Evolutionary conservation across 371 early-diverging fungal species (phyloP), one percentile per base, ranked within the genome.

Genomic region (Mycotypha africana): DNA sequence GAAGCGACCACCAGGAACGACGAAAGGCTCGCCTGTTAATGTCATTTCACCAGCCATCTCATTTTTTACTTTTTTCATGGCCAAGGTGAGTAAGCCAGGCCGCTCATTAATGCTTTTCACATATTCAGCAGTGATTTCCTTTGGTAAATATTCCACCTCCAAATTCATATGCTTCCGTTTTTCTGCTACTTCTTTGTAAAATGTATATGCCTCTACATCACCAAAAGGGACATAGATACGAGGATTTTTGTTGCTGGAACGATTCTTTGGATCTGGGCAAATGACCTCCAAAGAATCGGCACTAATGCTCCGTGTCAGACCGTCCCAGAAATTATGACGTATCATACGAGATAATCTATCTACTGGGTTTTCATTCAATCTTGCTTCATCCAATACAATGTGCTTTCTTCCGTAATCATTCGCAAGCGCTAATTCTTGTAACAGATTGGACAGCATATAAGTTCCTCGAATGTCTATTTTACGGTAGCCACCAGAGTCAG

Each of bases 1-100:
- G 72, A 97, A 98, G 1, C 98, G 78, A 4, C 98, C 98, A 26
- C 98, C 98, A 1, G 97, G 98, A 0, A 98, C 97, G 7, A 94
- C 91, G 62, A 96, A 98, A 1, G 94, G 94, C 12, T 88, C 85
- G 4, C 95, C 95, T 10, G 67, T 65, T 40, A 83, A 59, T 1
- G 63, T 54, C n/a, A 60, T 54, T 4, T 68, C 64, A 1, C 84
- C 85, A 31, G 74, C 62, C n/a, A n/a, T n/a, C 26, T 73, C 76
- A 21, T 76, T 79, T 37, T 62, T 45, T n/a, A 48, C 42, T 46
- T 72, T 77, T 26, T 84, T 75, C 67, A 95, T 84, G 0, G 85
- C 92, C 42, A 98, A 70, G 4, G 95, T 74, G 34, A 98, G 74
- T 16, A 98, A 86, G 17, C 98, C 98, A 14, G 94, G 93, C 37